Percentiles rank a stretch among this genome's conserved stretches.
These are phyloP conservation scores for Penicillium oxalicum DNA, from an alignment of 2,329 filamentous ascomycete genomes.

Conservation along the genomic window DNA sequence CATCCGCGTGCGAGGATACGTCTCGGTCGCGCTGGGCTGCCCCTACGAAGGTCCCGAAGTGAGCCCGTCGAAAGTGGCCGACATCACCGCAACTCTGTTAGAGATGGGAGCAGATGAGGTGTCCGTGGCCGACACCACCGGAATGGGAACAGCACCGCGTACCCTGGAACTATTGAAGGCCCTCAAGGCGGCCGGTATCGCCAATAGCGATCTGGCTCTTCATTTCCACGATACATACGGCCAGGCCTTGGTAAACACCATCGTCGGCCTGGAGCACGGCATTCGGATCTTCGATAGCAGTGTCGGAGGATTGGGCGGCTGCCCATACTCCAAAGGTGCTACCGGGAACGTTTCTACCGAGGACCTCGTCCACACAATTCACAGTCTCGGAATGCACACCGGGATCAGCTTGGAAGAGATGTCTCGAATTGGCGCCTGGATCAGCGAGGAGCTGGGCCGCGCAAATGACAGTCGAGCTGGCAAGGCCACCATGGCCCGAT, in stretches of 20 bases:
- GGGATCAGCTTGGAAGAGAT: constrained; percentile 53
- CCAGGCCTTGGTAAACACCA: constrained; percentile 57
- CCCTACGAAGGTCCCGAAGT: constrained; percentile 61
- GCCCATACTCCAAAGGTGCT: constrained; percentile 59
- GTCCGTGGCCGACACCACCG: constrained; percentile 60
- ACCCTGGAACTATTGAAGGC: constrained; percentile 54
- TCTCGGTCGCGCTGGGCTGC: constrained; percentile 59
- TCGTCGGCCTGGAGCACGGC: constrained; percentile 58
- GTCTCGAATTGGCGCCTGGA: constrained; percentile 52
- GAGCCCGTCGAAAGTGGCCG: constrained; percentile 54
- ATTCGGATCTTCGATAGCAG: constrained; percentile 59
- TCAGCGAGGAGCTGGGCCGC: constrained; percentile 49
- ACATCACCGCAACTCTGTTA: constrained; percentile 54
- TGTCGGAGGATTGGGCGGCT: constrained; percentile 59
- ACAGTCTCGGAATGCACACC: constrained; percentile 56
- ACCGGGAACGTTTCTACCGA: constrained; percentile 62
- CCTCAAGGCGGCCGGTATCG: constrained; percentile 54
- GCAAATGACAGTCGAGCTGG: constrained; percentile 50
- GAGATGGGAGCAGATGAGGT: constrained; percentile 63
- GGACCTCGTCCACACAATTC: constrained; percentile 56
- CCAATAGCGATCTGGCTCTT: constrained; percentile 54
- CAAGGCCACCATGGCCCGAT: constrained; percentile 44
- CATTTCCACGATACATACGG: constrained; percentile 65
- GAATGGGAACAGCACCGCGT: constrained; percentile 60
- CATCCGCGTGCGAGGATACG: constrained; percentile 58